These are phyloP conservation scores for Dactylella cylindrospora DNA, from an alignment of 2,329 filamentous ascomycete genomes.

Conservation along the genomic window DNA sequence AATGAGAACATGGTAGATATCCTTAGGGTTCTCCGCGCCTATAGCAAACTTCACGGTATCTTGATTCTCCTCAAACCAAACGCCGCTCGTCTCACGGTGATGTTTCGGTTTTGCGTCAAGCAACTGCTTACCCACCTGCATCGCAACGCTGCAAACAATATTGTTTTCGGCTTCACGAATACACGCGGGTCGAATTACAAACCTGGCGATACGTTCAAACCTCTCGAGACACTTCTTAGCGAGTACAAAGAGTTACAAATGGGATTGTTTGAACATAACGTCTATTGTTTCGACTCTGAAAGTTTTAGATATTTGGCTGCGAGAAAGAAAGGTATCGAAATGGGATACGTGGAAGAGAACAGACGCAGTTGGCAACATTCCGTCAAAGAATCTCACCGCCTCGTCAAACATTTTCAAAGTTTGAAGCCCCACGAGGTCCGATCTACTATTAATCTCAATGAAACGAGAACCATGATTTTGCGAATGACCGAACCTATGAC, in stretches of 20 bases:
- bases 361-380: slow-evolving; percentile 53
- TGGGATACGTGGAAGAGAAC: slow-evolving; percentile 51
- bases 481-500: slow-evolving; percentile 53
- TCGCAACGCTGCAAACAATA: slow-evolving; percentile 52
- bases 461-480: slow-evolving; percentile 51
- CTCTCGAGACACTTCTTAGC: slow-evolving; percentile 50
- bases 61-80: slow-evolving; percentile 55
- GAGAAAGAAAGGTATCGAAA: slow-evolving; percentile 49
- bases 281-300: slow-evolving; percentile 56
- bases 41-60: slow-evolving; percentile 53
- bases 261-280: slow-evolving; percentile 49
- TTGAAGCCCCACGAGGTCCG: slow-evolving; percentile 51
- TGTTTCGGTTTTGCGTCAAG: slow-evolving; percentile 54
- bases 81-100: slow-evolving; percentile 51
- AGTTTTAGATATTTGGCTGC: slow-evolving; percentile 55
- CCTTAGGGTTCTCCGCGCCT: slow-evolving; percentile 50
- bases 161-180: slow-evolving; percentile 56
- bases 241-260: slow-evolving; percentile 50
- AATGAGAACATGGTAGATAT: slow-evolving; percentile 54
- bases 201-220: slow-evolving; percentile 53
- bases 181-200: slow-evolving; percentile 54
- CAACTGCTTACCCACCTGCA: slow-evolving; percentile 54
- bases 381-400: slow-evolving; percentile 49
- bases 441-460: slow-evolving; percentile 53
- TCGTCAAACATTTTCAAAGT: slow-evolving; percentile 50